phyloP scores from a whole-genome alignment of 2,329 filamentous ascomycete species.

The Diaporthe velutina region DNA sequence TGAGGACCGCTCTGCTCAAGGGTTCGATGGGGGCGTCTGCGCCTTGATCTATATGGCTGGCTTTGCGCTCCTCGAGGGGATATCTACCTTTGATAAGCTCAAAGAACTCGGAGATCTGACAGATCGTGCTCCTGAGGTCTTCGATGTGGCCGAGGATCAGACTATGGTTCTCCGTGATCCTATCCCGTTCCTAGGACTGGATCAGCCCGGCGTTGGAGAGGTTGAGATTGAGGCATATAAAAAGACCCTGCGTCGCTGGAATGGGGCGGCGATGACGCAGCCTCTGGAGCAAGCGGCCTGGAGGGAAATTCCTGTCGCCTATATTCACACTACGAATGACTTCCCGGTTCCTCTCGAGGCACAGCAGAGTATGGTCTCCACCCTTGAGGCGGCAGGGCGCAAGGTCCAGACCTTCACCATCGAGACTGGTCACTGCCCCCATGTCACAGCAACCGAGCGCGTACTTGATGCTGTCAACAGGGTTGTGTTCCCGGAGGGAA shows the following conservation, averaged over 20 bases:
- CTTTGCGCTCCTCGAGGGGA: background rate
- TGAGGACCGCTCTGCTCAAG: background rate
- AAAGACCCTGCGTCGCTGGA: constrained; percentile 4
- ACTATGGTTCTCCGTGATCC: background rate
- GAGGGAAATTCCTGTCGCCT: constrained; percentile 13
- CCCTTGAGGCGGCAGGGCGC: background rate
- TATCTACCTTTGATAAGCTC: background rate
- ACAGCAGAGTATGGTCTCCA: constrained; percentile 7
- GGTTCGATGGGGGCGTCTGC: constrained; percentile 2
- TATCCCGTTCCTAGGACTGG: background rate
- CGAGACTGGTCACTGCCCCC: constrained; percentile 5
- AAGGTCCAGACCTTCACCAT: background rate
- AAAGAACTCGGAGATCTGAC: background rate
- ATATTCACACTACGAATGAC: constrained; percentile 16
- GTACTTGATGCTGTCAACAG: constrained; percentile 19
- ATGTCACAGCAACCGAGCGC: background rate
- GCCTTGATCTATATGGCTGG: constrained; percentile 12
- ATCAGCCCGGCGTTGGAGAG: constrained; percentile 3
- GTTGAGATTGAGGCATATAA: background rate
- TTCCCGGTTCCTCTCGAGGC: background rate
- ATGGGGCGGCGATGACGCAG: background rate
- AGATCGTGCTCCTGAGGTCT: background rate
- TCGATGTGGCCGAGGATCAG: constrained; percentile 9
- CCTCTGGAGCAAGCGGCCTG: background rate
- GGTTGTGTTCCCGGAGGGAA: too few species aligned